Evolutionary conservation across 441 rosid species (phyloP).

Genomic region (Pelargonium australe): DNA sequence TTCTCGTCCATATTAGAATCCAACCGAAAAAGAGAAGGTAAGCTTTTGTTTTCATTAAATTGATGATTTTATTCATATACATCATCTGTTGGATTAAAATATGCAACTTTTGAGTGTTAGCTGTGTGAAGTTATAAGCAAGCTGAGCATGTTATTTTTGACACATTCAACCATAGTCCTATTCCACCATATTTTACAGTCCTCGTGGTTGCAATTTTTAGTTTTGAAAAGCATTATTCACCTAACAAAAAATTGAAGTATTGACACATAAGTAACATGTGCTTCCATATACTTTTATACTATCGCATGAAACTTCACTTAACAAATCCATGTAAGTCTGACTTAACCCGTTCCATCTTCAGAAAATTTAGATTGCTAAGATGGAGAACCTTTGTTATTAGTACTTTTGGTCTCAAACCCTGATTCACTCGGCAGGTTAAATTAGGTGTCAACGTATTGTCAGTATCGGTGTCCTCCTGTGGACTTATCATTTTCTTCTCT

Average conservation of each 20-base stretch:
- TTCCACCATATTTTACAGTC: background rate
- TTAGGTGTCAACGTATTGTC: background rate
- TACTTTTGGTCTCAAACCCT: background rate
- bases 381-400: background rate
- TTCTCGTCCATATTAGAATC: conserved; percentile 26
- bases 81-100: background rate
- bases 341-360: background rate
- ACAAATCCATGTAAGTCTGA: background rate
- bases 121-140: background rate
- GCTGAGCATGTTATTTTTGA: background rate
- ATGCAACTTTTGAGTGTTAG: background rate
- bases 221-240: background rate
- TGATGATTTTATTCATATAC: background rate
- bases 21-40: conserved; percentile 28
- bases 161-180: background rate
- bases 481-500: background rate
- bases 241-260: conserved; percentile 1
- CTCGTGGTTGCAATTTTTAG: background rate
- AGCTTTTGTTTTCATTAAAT: conserved; percentile 12
- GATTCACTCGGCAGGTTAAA: background rate
- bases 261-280: background rate
- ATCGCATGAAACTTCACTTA: background rate
- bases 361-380: background rate
- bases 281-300: background rate
- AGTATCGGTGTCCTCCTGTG: background rate